phyloP scores from a whole-genome alignment of 257 asterid species.

The Fraxinus anomala region DNA sequence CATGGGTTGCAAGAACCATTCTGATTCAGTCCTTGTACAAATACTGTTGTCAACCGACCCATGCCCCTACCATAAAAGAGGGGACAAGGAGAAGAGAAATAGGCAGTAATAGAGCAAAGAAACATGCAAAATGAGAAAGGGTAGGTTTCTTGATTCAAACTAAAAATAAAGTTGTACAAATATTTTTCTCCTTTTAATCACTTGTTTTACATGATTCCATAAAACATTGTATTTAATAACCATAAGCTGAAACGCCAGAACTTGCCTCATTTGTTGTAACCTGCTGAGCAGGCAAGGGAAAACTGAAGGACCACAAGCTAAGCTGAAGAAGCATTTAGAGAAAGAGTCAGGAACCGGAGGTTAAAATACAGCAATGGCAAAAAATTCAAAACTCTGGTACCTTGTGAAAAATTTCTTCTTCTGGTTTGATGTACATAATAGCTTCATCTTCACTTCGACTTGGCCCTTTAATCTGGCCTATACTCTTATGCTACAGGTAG shows the following conservation, averaged over 20 bases:
- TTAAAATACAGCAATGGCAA: slow-evolving; percentile 13
- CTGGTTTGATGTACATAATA: slow-evolving; percentile 66
- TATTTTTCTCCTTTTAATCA: background rate
- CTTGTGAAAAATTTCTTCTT: slow-evolving; percentile 74
- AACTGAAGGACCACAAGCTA: slow-evolving; percentile 85
- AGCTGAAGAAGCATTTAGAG: slow-evolving; percentile 56
- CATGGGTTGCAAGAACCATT: background rate
- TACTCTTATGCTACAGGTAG: slow-evolving; percentile 61
- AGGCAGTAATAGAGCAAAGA: background rate
- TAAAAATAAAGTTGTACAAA: background rate
- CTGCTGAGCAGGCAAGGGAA: slow-evolving; percentile 63
- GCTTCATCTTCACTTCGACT: slow-evolving; percentile 47
- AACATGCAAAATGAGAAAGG: slow-evolving; percentile 3
- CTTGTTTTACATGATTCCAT: background rate
- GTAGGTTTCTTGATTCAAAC: slow-evolving; percentile 4
- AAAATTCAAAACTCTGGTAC: slow-evolving; percentile 32
- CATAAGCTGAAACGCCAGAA: background rate
- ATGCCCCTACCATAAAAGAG: background rate
- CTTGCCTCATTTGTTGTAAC: slow-evolving; percentile 70
- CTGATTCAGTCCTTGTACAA: background rate
- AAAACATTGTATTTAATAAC: background rate
- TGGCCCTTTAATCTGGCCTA: slow-evolving; percentile 38
- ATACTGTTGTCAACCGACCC: background rate
- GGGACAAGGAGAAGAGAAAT: background rate
- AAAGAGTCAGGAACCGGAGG: slow-evolving; percentile 23